Evolutionary conservation across 306 rosid genomes (phyloP).

Genomic region (Psophocarpus tetragonolobus): DNA sequence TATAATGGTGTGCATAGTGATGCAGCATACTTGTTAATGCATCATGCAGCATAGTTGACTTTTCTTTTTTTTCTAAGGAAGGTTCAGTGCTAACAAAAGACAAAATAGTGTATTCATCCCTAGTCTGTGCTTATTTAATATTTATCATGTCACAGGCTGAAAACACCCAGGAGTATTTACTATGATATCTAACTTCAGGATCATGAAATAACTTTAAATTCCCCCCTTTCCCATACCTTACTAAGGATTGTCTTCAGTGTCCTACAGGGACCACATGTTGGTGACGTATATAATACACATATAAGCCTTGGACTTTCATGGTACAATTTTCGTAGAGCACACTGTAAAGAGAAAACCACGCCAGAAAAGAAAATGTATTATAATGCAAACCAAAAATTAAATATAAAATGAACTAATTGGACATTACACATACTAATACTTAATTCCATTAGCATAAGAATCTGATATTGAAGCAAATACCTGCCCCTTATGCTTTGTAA

Average conservation of each 20-base stretch:
- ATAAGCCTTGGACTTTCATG: constrained; percentile 97
- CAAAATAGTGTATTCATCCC: constrained; percentile 6
- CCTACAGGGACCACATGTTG: constrained; percentile 96
- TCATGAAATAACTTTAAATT: not conserved
- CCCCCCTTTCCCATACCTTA: constrained; percentile 55
- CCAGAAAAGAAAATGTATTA: not conserved
- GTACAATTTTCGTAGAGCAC: constrained; percentile 90
- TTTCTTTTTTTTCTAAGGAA: not conserved
- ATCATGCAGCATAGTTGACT: not conserved
- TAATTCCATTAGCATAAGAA: constrained; percentile 25
- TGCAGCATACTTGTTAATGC: not conserved
- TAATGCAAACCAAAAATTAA: constrained; percentile 22
- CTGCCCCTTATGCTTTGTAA: constrained; percentile 94
- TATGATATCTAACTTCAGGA: constrained; percentile 22
- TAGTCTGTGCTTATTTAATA: not conserved
- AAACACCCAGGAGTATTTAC: not conserved
- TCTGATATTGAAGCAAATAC: constrained; percentile 38
- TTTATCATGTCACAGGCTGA: constrained; percentile 25
- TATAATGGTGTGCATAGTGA: not conserved
- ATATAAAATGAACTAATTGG: constrained; percentile 6
- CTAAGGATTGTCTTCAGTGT: constrained; percentile 94
- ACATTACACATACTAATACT: constrained; percentile 1
- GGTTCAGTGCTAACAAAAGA: not conserved
- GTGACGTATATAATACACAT: constrained; percentile 82
- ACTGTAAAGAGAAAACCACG: constrained; percentile 50